phyloP scores from a whole-genome alignment of 2,329 filamentous ascomycete genomes.

The Penicillium palitans region DNA sequence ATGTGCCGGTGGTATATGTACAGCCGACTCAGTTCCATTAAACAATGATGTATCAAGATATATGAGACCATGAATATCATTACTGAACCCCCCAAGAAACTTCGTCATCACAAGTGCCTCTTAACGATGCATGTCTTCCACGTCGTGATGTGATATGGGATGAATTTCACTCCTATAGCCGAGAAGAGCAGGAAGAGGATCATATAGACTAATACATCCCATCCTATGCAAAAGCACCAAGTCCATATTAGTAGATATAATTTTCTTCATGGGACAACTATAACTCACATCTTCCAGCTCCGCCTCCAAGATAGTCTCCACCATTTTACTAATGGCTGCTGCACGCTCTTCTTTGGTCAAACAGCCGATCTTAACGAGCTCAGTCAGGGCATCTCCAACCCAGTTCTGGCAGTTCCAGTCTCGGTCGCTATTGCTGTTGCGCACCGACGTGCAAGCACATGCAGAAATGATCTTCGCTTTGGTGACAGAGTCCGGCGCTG shows the following conservation, averaged over 20 bases:
- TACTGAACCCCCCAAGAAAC: not conserved
- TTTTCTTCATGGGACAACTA: not conserved
- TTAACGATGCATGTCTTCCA: not conserved
- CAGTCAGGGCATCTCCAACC: constrained; percentile 31
- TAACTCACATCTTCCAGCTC: constrained; percentile 19
- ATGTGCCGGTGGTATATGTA: not conserved
- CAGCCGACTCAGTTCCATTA: not conserved
- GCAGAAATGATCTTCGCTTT: constrained; percentile 20
- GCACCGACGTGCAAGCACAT: constrained; percentile 24
- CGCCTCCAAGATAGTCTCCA: constrained; percentile 31
- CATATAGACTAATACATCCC: not conserved
- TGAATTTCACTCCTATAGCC: too few relatives aligned
- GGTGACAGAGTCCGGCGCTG: constrained; percentile 10
- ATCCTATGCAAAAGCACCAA: not conserved
- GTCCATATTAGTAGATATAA: not conserved
- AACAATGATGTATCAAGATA: not conserved
- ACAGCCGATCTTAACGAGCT: constrained; percentile 25
- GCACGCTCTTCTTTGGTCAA: constrained; percentile 21
- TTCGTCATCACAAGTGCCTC: not conserved
- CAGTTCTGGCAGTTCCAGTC: constrained; percentile 40
- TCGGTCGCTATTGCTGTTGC: constrained; percentile 24
- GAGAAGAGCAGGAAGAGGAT: not conserved
- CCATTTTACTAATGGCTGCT: constrained; percentile 29
- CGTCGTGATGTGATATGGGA: not conserved
- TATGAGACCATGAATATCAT: not conserved